phyloP scores from a whole-genome alignment of 306 rosid genomes.

The Castanospermum australe region DNA sequence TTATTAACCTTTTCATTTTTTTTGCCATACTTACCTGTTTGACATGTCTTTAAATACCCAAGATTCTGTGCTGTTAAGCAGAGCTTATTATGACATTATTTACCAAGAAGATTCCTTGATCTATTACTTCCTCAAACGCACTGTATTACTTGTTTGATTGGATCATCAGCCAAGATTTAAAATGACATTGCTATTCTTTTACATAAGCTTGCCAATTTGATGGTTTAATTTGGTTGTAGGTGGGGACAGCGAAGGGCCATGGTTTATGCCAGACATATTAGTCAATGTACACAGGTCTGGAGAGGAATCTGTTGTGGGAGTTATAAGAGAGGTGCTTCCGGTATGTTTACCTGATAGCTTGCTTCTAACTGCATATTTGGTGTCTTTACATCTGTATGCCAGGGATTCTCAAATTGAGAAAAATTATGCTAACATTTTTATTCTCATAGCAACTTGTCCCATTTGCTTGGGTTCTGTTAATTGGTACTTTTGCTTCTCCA shows the following conservation, averaged over 20 bases:
- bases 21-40: not conserved
- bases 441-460: not conserved
- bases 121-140: not conserved
- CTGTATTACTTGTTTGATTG: not conserved
- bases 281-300: conserved; percentile 81
- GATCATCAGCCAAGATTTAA: not conserved
- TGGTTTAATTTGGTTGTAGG: conserved; percentile 52
- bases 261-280: conserved; percentile 82
- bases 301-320: conserved; percentile 69
- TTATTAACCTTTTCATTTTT: not conserved
- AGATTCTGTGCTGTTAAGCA: not conserved
- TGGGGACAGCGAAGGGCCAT: conserved; percentile 87
- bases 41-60: not conserved
- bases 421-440: not conserved
- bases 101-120: not conserved
- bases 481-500: conserved; percentile 35
- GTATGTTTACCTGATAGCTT: conserved; percentile 45
- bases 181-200: not conserved
- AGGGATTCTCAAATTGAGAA: not conserved
- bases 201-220: not conserved
- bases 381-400: not conserved
- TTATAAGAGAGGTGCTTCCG: conserved; percentile 83
- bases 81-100: not conserved
- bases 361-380: not conserved
- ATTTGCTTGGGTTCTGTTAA: not conserved